Percentiles rank a stretch among this genome's conserved stretches.
These are phyloP conservation scores for Xylaria intraflava DNA, from an alignment of 495 filamentous ascomycete species.

Conservation along the genomic window DNA sequence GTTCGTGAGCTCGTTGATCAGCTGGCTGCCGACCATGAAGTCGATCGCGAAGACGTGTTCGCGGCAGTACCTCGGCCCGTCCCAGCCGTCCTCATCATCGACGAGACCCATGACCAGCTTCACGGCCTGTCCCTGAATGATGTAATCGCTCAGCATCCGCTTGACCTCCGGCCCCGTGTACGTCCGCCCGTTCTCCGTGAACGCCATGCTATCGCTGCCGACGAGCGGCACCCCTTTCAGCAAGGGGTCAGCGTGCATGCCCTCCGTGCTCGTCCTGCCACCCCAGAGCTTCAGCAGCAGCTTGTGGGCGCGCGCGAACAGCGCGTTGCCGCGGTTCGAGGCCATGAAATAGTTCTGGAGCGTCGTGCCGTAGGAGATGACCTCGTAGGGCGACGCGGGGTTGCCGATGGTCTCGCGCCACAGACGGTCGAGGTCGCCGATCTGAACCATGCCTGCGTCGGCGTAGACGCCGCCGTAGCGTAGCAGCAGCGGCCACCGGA, in stretches of 20 bases:
- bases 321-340: conserved; percentile 32
- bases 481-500: conserved; percentile 47
- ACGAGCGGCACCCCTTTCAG: conserved; percentile 36
- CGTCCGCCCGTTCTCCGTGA: not conserved
- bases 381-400: conserved; percentile 37
- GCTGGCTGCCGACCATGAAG: conserved; percentile 42
- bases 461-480: conserved; percentile 51
- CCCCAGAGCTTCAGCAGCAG: conserved; percentile 46
- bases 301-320: conserved; percentile 42
- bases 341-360: conserved; percentile 44
- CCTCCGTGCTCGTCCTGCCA: conserved; percentile 42
- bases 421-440: conserved; percentile 47
- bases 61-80: conserved; percentile 44
- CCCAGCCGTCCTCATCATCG: conserved; percentile 44
- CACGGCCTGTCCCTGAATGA: conserved; percentile 44
- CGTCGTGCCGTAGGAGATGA: conserved; percentile 36
- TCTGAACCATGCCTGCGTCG: conserved; percentile 47
- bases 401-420: conserved; percentile 42
- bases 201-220: conserved; percentile 17
- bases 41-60: conserved; percentile 43
- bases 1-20: conserved; percentile 42
- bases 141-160: conserved; percentile 43
- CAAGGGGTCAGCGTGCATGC: conserved; percentile 42
- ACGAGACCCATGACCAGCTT: conserved; percentile 43
- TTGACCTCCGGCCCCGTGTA: conserved; percentile 20